Evolutionary conservation across 73 alveolate genomes (phyloP).

Genomic region (Symbiodinium natans): DNA sequence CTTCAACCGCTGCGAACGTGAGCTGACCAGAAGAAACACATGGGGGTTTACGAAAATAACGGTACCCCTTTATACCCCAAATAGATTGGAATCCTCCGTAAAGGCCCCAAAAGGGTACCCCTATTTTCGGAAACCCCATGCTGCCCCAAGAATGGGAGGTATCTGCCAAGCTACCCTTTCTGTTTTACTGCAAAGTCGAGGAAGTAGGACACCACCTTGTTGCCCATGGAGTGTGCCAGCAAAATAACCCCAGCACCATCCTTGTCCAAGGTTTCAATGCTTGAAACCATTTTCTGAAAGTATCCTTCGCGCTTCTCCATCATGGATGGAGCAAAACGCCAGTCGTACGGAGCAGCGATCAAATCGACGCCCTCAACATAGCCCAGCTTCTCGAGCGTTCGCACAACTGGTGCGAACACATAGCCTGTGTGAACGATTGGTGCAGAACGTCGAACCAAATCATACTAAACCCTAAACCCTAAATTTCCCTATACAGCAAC

Average conservation of each 20-base stretch:
- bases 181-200: constrained; percentile 37
- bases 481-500: too few relatives aligned
- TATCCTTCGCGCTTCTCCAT: constrained; percentile 43
- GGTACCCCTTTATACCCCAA: too few relatives aligned
- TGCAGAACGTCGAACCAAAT: too few relatives aligned
- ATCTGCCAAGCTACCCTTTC: constrained; percentile 56
- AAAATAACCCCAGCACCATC: constrained; percentile 9
- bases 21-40: too few relatives aligned
- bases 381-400: constrained; percentile 14
- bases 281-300: background rate
- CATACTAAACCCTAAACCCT: too few relatives aligned
- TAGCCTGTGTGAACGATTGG: background rate
- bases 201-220: constrained; percentile 62
- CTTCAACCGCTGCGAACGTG: too few relatives aligned
- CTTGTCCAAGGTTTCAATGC: constrained; percentile 41
- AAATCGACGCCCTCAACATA: constrained; percentile 42
- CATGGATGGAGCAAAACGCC: constrained; percentile 73
- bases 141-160: too few relatives aligned
- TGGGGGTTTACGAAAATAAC: too few relatives aligned
- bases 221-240: constrained; percentile 79
- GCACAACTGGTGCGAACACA: constrained; percentile 61
- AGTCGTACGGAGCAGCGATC: constrained; percentile 64
- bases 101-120: too few relatives aligned
- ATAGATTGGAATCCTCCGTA: too few relatives aligned
- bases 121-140: too few relatives aligned